Evolutionary conservation across 2,329 filamentous ascomycete species (phyloP).

Genomic region (Plectosphaerella plurivora): DNA sequence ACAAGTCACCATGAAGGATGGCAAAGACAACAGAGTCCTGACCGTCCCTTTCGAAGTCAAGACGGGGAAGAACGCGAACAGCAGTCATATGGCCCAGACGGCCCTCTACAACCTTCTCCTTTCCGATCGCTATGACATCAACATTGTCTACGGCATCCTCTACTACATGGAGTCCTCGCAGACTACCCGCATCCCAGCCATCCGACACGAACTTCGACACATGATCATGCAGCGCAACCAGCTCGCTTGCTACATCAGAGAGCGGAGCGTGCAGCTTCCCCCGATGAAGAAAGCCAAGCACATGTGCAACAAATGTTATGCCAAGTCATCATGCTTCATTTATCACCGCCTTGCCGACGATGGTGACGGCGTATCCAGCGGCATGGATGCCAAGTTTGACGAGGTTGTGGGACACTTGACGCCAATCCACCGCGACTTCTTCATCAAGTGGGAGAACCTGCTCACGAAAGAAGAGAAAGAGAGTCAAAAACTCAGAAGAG

Average conservation of each 20-base stretch:
- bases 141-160: conserved; percentile 83
- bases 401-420: conserved; percentile 76
- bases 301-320: conserved; percentile 83
- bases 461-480: conserved; percentile 94
- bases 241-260: conserved; percentile 77
- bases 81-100: conserved; percentile 86
- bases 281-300: conserved; percentile 80
- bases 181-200: conserved; percentile 77
- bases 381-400: conserved; percentile 76
- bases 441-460: conserved; percentile 89
- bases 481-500: conserved; percentile 77
- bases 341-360: conserved; percentile 89
- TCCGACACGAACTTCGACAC: conserved; percentile 84
- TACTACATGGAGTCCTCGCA: conserved; percentile 94
- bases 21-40: conserved; percentile 60
- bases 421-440: conserved; percentile 72
- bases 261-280: conserved; percentile 74
- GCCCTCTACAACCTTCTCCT: conserved; percentile 89
- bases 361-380: conserved; percentile 76
- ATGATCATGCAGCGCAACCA: conserved; percentile 97
- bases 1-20: conserved; percentile 75
- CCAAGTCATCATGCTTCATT: conserved; percentile 83
- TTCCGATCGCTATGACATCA: conserved; percentile 91
- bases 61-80: conserved; percentile 79
- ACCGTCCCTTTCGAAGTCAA: conserved; percentile 95